Conservation (phyloP, 2,329 filamentous ascomycete genomes). For the Pyrenophora tritici-repentis region DNA sequence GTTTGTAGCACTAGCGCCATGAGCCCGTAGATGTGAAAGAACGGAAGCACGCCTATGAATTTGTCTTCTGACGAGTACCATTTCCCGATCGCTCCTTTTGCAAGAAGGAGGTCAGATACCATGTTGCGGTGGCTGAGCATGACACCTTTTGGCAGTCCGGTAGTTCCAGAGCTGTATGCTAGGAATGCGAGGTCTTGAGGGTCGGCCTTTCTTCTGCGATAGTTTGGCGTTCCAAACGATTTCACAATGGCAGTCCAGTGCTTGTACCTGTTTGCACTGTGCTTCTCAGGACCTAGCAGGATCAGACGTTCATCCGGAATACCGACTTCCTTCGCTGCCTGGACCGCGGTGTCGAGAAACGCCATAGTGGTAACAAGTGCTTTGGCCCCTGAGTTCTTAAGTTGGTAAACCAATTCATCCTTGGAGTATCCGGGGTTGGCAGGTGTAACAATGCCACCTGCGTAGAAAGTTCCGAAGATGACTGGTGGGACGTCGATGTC, state of each 20-base stretch:
- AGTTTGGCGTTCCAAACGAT: slow-evolving; percentile 62
- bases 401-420: slow-evolving; percentile 81
- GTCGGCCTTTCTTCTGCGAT: slow-evolving; percentile 62
- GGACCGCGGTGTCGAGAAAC: slow-evolving; percentile 65
- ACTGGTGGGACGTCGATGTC: slow-evolving; percentile 77
- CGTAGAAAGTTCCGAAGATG: slow-evolving; percentile 79
- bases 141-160: slow-evolving; percentile 52
- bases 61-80: slow-evolving; percentile 71
- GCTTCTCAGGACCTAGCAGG: slow-evolving; percentile 70
- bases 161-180: slow-evolving; percentile 58
- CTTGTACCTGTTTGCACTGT: slow-evolving; percentile 62
- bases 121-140: slow-evolving; percentile 53
- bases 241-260: slow-evolving; percentile 75
- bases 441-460: slow-evolving; percentile 77
- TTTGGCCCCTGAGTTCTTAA: slow-evolving; percentile 75
- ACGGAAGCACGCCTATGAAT: slow-evolving; percentile 78
- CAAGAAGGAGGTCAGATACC: slow-evolving; percentile 75
- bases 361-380: slow-evolving; percentile 74
- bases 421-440: slow-evolving; percentile 85
- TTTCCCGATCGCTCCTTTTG: slow-evolving; percentile 81
- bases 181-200: slow-evolving; percentile 79
- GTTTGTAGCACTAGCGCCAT: slow-evolving; percentile 72
- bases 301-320: slow-evolving; percentile 73
- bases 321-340: slow-evolving; percentile 71
- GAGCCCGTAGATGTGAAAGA: slow-evolving; percentile 90